Percentiles rank a stretch among this genome's conserved stretches.
phyloP scores from a whole-genome alignment of 148 eudicot genomes.

The Nyssa sinensis region DNA sequence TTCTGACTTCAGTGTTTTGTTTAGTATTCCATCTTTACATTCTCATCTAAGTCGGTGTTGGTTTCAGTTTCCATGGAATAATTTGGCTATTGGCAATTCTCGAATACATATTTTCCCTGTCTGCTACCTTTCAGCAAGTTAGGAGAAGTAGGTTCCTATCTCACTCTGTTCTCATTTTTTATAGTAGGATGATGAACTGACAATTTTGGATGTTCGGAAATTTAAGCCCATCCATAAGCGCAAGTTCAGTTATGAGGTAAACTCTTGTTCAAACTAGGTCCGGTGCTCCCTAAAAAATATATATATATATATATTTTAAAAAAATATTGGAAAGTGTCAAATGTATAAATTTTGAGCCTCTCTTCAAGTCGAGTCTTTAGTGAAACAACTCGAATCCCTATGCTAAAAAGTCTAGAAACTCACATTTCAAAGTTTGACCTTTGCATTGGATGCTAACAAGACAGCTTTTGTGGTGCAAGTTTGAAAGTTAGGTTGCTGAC shows the following conservation, averaged over 20 bases:
- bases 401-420: too few species aligned
- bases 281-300: slow-evolving; percentile 1
- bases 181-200: slow-evolving; percentile 84
- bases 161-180: slow-evolving; percentile 20
- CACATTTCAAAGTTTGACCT: too few species aligned
- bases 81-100: too few species aligned
- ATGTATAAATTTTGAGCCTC: background rate
- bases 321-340: slow-evolving; percentile 2
- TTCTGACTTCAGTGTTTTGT: background rate
- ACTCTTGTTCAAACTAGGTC: slow-evolving; percentile 13
- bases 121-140: background rate
- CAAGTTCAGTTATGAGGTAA: slow-evolving; percentile 89
- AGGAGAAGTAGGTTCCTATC: slow-evolving; percentile 6
- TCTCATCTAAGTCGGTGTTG: too few species aligned
- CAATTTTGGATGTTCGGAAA: slow-evolving; percentile 95
- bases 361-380: background rate
- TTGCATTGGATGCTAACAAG: too few species aligned
- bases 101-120: too few species aligned
- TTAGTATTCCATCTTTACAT: background rate
- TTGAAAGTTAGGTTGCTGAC: too few species aligned
- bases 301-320: too few species aligned
- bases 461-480: too few species aligned
- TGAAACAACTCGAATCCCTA: too few species aligned
- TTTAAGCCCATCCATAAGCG: slow-evolving; percentile 85
- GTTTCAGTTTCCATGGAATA: too few species aligned